Evolutionary conservation across 2,329 filamentous ascomycete species (phyloP).

Genomic region (Diaporthe humulicola): DNA sequence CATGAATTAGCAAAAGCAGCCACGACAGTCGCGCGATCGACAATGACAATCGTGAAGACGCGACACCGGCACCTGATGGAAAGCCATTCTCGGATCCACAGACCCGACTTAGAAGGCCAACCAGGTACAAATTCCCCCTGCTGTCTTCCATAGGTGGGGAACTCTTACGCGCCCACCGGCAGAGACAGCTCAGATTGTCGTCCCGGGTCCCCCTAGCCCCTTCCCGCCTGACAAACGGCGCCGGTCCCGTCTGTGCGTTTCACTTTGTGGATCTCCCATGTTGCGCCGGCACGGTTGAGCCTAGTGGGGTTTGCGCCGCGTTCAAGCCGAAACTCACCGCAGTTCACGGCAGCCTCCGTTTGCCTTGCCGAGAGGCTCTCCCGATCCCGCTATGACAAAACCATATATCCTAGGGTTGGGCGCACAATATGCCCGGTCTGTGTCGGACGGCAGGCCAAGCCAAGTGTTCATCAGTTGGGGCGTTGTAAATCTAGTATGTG

Average conservation of each 20-base stretch:
- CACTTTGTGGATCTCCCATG: constrained; percentile 32
- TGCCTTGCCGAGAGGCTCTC: background rate
- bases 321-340: constrained; percentile 18
- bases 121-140: background rate
- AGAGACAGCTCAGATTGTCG: background rate
- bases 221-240: constrained; percentile 26
- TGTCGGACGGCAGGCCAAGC: background rate
- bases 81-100: background rate
- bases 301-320: background rate
- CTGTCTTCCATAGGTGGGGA: background rate
- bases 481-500: background rate
- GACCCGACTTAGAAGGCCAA: too few relatives aligned
- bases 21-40: background rate
- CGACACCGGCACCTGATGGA: background rate
- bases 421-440: background rate
- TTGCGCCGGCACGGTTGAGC: constrained; percentile 28
- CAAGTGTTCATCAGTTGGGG: background rate
- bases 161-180: background rate
- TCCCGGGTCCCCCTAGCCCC: constrained; percentile 25
- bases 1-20: background rate
- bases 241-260: constrained; percentile 15
- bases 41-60: background rate
- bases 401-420: background rate
- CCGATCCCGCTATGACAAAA: background rate
- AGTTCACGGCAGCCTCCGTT: background rate